These are phyloP conservation scores for Xylariaceae sp. DNA, from an alignment of 2,329 filamentous ascomycete species.

Conservation along the genomic window DNA sequence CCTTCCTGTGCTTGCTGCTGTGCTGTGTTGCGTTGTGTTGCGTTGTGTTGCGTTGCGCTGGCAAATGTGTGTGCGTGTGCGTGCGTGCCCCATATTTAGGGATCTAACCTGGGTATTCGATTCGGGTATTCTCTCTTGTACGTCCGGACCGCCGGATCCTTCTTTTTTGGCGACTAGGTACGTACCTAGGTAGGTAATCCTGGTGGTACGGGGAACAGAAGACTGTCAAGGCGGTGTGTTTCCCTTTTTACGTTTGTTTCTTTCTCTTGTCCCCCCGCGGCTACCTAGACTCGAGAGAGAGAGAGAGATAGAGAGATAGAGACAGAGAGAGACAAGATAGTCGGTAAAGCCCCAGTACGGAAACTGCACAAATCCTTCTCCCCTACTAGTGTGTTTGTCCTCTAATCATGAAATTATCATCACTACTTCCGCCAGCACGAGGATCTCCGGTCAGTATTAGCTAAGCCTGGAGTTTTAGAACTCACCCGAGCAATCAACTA, in stretches of 20 bases:
- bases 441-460: neutral
- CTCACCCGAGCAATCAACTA: neutral
- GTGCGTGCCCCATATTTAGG: too few species aligned
- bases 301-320: too few species aligned
- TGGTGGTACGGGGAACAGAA: too few species aligned
- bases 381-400: neutral
- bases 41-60: neutral
- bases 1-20: slow-evolving; percentile 1
- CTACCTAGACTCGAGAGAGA: too few species aligned
- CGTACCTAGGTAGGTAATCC: too few species aligned
- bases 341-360: too few species aligned
- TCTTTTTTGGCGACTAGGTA: too few species aligned
- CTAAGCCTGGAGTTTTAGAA: neutral
- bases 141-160: neutral
- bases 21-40: neutral
- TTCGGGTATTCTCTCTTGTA: neutral
- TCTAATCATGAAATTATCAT: neutral
- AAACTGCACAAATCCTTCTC: neutral
- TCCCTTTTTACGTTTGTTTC: too few species aligned
- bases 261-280: too few species aligned
- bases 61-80: neutral
- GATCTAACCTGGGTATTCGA: neutral
- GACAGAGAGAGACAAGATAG: too few species aligned
- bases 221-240: too few species aligned
- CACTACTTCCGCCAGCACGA: neutral